Evolutionary conservation across 352 stramenopile genomes (phyloP).

Genomic region (Blastocystis sp.): DNA sequence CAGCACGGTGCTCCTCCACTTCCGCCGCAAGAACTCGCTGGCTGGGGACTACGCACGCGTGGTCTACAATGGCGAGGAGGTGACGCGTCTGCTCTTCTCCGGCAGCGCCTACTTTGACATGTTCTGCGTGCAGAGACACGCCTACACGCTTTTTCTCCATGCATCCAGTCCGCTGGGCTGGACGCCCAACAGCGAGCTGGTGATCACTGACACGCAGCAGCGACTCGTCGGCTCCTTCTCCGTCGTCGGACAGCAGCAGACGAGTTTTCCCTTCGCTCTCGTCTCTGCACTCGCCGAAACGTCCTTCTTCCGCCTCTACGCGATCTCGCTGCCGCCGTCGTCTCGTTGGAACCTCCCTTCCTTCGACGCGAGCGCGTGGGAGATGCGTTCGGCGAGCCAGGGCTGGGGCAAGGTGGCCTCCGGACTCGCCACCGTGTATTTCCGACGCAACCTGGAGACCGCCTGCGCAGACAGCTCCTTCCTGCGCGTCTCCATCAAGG

Average conservation of each 20-base stretch:
- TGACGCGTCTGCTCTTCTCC: background rate
- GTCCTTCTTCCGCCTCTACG: background rate
- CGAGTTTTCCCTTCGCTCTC: background rate
- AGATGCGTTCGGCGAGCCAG: background rate
- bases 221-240: background rate
- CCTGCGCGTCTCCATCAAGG: background rate
- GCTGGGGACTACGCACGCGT: too few species aligned
- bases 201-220: background rate
- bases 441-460: background rate
- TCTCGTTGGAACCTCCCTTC: background rate
- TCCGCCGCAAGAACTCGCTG: background rate
- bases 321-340: background rate
- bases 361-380: background rate
- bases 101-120: background rate
- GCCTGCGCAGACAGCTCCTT: background rate
- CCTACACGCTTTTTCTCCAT: background rate
- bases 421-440: constrained; percentile 27
- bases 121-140: background rate
- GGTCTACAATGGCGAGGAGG: background rate
- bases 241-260: background rate
- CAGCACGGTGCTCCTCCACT: background rate
- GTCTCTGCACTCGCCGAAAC: background rate
- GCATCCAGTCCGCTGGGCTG: background rate
- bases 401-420: background rate
- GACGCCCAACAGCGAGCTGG: background rate